Base-by-base conservation (phyloP, 2,329 filamentous ascomycete species). In the Pseudogymnoascus sp. region DNA sequence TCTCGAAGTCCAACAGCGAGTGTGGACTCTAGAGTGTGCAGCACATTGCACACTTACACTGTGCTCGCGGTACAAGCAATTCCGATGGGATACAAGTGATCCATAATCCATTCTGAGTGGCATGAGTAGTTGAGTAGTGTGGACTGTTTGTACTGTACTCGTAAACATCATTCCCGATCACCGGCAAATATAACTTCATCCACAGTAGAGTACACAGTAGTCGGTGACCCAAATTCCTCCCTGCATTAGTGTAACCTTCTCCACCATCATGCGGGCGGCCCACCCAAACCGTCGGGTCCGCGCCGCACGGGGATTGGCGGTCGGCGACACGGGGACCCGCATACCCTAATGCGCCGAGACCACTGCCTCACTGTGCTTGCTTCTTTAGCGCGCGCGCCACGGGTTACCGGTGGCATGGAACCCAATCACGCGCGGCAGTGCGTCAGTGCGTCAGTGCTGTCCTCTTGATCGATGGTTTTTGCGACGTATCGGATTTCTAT, bases 401-500 rank as follows among this genome's bases (percentile, higher is more conserved):
- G 2, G 24, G n/a, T 28, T 56, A 56, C 46, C 46, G 16, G 26
- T 33, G n/a, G 28, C 19, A 10, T 56, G 43, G 43, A n/a, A 50
- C 24, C 46, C 46, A 56, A 56, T 56, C 46, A 33, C 28, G 19
- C 46, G 46, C 46, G 28, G 33, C 46, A 56, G 46, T 28, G 46
- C 26, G 46, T n/a, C 46, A 31, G n/a, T 56, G 26, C 5, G 28
- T 56, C 46, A 56, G 19, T 19, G 19, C 8, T n/a, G 3, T 6
- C 8, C 26, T 19, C 14, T 2, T n/a, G 12, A 56, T 31, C n/a
- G 26, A 12, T 8, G 26, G 43, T 10, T 7, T 53, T 56, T 56
- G 46, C 46, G 46, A 56, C 46, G n/a, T 33, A 56, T 33, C 46
- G 46, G 46, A 56, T 56, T 56, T n/a, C 5, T n/a, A 56, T 56